These are phyloP conservation scores for Choricystis sp. DNA, from an alignment of 139 green algal genomes.

Conservation along the genomic window DNA sequence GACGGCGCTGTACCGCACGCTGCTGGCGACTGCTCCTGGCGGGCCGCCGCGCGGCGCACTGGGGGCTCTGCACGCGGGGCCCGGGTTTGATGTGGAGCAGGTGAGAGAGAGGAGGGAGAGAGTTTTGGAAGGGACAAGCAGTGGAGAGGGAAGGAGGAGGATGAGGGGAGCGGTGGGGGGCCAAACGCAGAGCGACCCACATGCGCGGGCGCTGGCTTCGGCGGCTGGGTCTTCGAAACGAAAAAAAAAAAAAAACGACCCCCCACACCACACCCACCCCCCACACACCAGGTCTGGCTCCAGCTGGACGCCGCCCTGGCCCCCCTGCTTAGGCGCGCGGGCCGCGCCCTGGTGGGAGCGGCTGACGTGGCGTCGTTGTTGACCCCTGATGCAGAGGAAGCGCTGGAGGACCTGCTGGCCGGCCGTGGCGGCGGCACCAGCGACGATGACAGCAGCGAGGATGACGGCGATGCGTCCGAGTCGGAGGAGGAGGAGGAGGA, in stretches of 20 bases:
- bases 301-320: conserved; percentile 22
- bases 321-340: conserved; percentile 1
- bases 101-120: too few species aligned
- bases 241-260: too few species aligned
- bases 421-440: neutral
- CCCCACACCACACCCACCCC: too few species aligned
- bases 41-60: neutral
- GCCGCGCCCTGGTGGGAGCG: conserved; percentile 6
- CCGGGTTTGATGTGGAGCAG: neutral
- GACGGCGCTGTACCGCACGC: neutral
- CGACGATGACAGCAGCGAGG: conserved; percentile 1
- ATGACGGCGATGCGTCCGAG: neutral
- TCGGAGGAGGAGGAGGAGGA: neutral
- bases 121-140: too few species aligned
- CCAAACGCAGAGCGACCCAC: too few species aligned
- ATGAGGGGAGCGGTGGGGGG: too few species aligned
- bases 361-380: conserved; percentile 8
- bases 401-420: conserved; percentile 4
- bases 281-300: conserved; percentile 35
- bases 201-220: too few species aligned
- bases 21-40: neutral
- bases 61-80: neutral
- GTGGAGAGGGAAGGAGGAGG: too few species aligned
- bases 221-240: too few species aligned
- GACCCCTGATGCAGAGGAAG: conserved; percentile 7